A percentile compares a stretch with the other conserved stretches of the same genome.
Conservation (phyloP, 441 rosid species). For the Lagerstroemia fauriei region DNA sequence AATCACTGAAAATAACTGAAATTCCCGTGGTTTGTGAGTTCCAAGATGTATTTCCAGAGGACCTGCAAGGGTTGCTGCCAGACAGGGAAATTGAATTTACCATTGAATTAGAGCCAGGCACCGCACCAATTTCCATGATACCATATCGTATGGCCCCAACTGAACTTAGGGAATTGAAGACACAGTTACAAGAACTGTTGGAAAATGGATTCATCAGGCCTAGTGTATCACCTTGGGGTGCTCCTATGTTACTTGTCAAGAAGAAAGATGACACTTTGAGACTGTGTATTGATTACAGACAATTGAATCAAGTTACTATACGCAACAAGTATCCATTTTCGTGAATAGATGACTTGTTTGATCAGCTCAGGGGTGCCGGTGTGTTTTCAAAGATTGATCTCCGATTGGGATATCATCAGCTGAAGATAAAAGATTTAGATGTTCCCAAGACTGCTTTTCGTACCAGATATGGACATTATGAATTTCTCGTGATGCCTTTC, state of each 20-base stretch:
- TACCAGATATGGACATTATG: conserved; percentile 11
- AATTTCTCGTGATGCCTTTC: conserved; percentile 15
- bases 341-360: conserved; percentile 7
- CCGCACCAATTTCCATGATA: background rate
- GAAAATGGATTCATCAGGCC: background rate
- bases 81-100: background rate
- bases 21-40: background rate
- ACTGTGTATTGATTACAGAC: conserved; percentile 1
- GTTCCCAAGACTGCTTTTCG: conserved; percentile 3
- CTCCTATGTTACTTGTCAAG: conserved; percentile 10
- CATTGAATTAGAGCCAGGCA: background rate
- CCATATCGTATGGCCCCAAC: conserved; percentile 8
- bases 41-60: background rate
- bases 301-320: background rate
- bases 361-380: background rate
- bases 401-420: conserved; percentile 2
- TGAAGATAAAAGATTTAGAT: conserved; percentile 2
- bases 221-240: conserved; percentile 11
- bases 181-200: background rate
- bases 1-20: background rate
- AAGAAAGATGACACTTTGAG: conserved; percentile 8
- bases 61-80: background rate
- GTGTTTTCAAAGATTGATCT: conserved; percentile 10
- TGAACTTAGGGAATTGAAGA: background rate
- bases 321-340: background rate